A percentile compares a stretch with the other conserved stretches of the same genome.
Conservation (phyloP, 2,329 filamentous ascomycete species). For the Sphaerulina musiva region DNA sequence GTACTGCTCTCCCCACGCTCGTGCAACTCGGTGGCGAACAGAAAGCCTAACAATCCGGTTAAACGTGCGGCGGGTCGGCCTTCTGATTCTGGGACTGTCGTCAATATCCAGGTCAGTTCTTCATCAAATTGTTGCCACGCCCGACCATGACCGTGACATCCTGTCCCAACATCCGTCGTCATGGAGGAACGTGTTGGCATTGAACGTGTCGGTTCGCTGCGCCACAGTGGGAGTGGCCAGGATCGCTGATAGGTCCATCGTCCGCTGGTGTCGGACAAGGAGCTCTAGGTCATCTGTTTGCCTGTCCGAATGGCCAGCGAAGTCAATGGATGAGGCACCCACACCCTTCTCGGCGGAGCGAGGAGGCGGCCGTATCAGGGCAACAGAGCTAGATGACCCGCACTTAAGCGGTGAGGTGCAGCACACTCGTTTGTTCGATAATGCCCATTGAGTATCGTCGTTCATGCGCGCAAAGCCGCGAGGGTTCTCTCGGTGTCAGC, state of each 20-base stretch:
- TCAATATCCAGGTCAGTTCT: no score
- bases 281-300: slow-evolving; percentile 19
- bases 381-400: slow-evolving; percentile 10
- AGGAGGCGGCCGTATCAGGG: slow-evolving; percentile 5
- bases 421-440: slow-evolving; percentile 1
- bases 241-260: neutral
- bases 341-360: slow-evolving; percentile 6
- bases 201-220: slow-evolving; percentile 6
- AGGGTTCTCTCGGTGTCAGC: neutral
- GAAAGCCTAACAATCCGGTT: no score
- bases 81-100: no score
- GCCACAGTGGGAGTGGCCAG: slow-evolving; percentile 6
- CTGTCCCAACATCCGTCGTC: neutral
- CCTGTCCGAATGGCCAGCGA: slow-evolving; percentile 12
- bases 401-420: slow-evolving; percentile 15
- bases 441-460: slow-evolving; percentile 2
- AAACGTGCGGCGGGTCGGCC: no score
- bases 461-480: slow-evolving; percentile 1
- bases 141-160: neutral
- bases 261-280: slow-evolving; percentile 2
- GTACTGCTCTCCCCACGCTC: no score
- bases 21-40: no score
- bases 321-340: slow-evolving; percentile 15
- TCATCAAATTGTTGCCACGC: neutral
- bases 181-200: slow-evolving; percentile 4